Conservation (phyloP, 345 rosid genomes). For the Aquilaria yunnanensis region DNA sequence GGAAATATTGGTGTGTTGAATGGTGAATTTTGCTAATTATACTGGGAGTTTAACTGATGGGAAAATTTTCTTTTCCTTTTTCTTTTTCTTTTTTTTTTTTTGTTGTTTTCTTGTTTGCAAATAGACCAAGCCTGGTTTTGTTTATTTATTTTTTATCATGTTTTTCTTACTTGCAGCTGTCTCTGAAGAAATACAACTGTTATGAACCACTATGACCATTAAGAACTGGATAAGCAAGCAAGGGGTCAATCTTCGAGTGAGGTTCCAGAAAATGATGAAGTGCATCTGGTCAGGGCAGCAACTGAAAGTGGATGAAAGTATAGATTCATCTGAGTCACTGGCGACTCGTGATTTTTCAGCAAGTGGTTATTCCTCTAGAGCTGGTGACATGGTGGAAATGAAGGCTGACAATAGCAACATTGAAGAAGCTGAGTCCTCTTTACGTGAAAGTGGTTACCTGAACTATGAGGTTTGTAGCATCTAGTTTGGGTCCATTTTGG, state of each 20-base stretch:
- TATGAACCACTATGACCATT: constrained; percentile 36
- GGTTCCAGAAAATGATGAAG: constrained; percentile 59
- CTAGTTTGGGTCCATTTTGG: too few species aligned
- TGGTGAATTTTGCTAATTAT: background rate
- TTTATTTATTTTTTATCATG: constrained; percentile 4
- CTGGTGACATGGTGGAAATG: constrained; percentile 49
- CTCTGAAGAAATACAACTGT: constrained; percentile 26
- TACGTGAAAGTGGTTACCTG: constrained; percentile 74
- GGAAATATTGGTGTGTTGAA: constrained; percentile 1
- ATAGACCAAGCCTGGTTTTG: background rate
- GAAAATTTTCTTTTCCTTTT: background rate
- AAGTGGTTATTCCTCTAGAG: constrained; percentile 62
- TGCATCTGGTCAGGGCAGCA: constrained; percentile 61
- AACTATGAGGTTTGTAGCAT: constrained; percentile 55
- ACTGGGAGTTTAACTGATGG: background rate
- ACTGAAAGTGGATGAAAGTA: constrained; percentile 35
- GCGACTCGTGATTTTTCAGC: constrained; percentile 75
- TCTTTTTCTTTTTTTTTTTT: constrained; percentile 2
- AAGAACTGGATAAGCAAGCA: constrained; percentile 37
- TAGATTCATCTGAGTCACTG: constrained; percentile 64
- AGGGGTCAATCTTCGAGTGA: constrained; percentile 25
- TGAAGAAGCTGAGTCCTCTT: constrained; percentile 78
- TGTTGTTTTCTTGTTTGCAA: background rate
- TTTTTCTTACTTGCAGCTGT: constrained; percentile 9
- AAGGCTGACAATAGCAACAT: constrained; percentile 66